A percentile compares a stretch with the other conserved stretches of the same genome.
These are phyloP conservation scores for Fusarium acutatum DNA, from an alignment of 2,329 filamentous ascomycete genomes.

Conservation along the genomic window DNA sequence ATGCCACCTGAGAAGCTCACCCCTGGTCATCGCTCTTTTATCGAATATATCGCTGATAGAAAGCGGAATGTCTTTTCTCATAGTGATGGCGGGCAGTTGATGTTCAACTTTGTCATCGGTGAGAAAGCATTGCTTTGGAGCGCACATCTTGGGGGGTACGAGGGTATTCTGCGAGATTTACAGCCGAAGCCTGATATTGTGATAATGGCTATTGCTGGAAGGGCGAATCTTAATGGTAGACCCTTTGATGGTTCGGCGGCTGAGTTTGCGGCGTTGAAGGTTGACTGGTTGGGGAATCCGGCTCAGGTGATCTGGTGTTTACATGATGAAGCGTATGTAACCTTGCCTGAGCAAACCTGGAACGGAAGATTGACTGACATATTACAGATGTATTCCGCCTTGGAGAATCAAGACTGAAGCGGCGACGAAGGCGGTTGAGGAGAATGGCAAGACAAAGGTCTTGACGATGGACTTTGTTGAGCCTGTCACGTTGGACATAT, in stretches of 20 bases:
- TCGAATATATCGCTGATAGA: neutral
- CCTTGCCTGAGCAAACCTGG: rapidly evolving
- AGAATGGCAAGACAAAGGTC: neutral
- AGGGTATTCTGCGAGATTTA: neutral
- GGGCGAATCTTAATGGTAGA: neutral
- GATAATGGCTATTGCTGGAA: neutral
- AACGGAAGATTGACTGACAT: rapidly evolving
- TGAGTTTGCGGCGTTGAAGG: neutral
- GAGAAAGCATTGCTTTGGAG: neutral
- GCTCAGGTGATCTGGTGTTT: neutral
- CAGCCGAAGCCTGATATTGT: neutral
- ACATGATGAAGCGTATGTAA: neutral
- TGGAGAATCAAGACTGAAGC: neutral
- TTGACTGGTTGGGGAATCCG: neutral
- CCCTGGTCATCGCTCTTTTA: neutral
- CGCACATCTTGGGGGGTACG: neutral
- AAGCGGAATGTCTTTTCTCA: neutral
- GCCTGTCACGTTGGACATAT: neutral
- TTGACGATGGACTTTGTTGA: neutral
- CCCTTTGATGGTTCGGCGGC: neutral
- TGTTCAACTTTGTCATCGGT: neutral
- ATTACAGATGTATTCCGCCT: neutral
- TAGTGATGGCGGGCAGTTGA: neutral
- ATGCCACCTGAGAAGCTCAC: neutral
- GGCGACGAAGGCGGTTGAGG: neutral